Percentiles rank a stretch among this genome's conserved stretches.
Evolutionary conservation across 768 basidiomycete genomes (phyloP).

Genomic region (Floccularia luteovirens): DNA sequence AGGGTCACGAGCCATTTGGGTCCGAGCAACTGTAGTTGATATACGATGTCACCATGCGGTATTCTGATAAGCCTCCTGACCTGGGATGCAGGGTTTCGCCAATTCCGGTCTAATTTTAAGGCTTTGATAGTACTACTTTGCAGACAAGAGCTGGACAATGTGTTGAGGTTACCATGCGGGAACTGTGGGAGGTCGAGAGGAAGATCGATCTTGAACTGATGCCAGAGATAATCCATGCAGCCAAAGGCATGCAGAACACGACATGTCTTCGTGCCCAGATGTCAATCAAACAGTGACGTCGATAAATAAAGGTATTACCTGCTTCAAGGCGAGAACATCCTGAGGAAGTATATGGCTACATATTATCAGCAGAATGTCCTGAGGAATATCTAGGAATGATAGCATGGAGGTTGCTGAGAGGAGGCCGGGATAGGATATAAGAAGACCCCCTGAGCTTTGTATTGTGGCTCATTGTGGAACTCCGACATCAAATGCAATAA

Average conservation of each 20-base stretch:
- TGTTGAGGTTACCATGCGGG: slow-evolving; percentile 16
- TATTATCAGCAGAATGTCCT: slow-evolving; percentile 36
- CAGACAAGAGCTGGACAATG: slow-evolving; percentile 30
- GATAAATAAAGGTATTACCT: slow-evolving; percentile 24
- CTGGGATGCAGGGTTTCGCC: slow-evolving; percentile 27
- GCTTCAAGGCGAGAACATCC: slow-evolving; percentile 40
- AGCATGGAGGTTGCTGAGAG: slow-evolving; percentile 3
- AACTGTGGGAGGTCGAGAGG: slow-evolving; percentile 33
- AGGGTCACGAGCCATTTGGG: slow-evolving; percentile 41
- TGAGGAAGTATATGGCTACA: slow-evolving; percentile 20
- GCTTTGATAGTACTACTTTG: slow-evolving; percentile 33
- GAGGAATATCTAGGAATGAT: slow-evolving; percentile 26
- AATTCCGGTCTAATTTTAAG: slow-evolving; percentile 42
- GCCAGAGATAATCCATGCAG: slow-evolving; percentile 49
- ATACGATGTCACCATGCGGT: slow-evolving; percentile 27
- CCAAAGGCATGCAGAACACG: slow-evolving; percentile 50
- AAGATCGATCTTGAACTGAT: slow-evolving; percentile 36
- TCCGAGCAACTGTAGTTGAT: slow-evolving; percentile 41
- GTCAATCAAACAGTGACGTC: background rate
- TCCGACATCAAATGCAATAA: too few species aligned
- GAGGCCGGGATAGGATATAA: too few species aligned
- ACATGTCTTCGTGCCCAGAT: slow-evolving; percentile 40
- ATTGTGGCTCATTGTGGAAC: too few species aligned
- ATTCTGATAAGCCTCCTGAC: slow-evolving; percentile 30
- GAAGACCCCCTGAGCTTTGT: too few species aligned